Percentiles rank a stretch among this genome's conserved stretches.
These are phyloP conservation scores for Backusella tarrabulga DNA, from an alignment of 192 early-diverging fungal genomes.

Conservation along the genomic window DNA sequence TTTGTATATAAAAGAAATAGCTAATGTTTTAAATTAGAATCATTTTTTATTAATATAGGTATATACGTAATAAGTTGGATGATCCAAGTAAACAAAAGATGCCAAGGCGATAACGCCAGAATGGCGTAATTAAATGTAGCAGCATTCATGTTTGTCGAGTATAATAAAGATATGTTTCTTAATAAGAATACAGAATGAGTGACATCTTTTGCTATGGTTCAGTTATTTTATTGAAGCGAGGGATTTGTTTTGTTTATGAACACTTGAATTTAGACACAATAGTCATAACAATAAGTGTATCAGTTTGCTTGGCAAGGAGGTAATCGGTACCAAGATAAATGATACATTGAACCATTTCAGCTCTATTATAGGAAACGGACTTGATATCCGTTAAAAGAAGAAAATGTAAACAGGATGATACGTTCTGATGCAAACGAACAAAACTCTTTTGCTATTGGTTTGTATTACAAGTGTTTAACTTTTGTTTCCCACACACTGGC, in stretches of 20 bases:
- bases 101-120: neutral
- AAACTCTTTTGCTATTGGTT: neutral
- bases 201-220: too few relatives aligned
- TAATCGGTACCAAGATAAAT: neutral
- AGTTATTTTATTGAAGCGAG: too few relatives aligned
- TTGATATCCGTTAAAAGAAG: neutral
- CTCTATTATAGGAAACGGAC: neutral
- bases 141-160: neutral
- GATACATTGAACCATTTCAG: neutral
- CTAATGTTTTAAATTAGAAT: neutral
- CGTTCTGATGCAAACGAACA: neutral
- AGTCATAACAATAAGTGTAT: neutral
- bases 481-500: neutral
- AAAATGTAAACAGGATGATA: neutral
- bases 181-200: too few relatives aligned
- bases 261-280: neutral
- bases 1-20: neutral
- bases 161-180: too few relatives aligned
- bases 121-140: neutral
- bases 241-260: neutral
- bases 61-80: neutral
- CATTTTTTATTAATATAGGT: neutral
- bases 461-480: neutral
- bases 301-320: neutral
- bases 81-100: neutral